Conservation (phyloP, 257 asterid genomes). For the Solanum tacnaense region DNA sequence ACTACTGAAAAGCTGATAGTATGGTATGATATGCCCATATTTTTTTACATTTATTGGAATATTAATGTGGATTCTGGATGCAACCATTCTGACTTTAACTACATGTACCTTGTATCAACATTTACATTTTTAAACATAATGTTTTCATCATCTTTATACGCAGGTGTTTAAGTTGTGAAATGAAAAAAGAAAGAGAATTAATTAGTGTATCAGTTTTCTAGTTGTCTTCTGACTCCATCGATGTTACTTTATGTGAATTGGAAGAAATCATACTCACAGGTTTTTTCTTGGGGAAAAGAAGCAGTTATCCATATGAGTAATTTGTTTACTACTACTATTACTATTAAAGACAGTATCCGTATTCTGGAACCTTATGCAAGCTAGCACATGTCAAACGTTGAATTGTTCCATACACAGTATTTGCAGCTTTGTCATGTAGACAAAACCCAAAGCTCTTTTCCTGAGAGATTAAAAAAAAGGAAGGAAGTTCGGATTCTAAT, state of each 20-base stretch:
- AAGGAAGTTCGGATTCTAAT: background rate
- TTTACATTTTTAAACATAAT: background rate
- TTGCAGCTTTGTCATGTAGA: background rate
- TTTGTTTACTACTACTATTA: background rate
- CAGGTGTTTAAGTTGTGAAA: background rate
- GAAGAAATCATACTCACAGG: constrained; percentile 9
- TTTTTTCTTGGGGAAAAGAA: background rate
- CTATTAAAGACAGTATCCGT: background rate
- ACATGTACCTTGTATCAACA: background rate
- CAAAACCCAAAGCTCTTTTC: background rate
- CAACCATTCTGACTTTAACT: constrained; percentile 1
- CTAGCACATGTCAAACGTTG: background rate
- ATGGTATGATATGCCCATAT: background rate
- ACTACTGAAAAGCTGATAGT: background rate
- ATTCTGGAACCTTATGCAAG: background rate
- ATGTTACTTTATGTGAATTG: constrained; percentile 11
- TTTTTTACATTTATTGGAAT: background rate
- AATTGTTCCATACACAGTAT: background rate
- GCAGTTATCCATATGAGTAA: background rate
- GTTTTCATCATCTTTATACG: background rate
- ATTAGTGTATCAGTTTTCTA: background rate
- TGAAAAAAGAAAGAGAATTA: background rate
- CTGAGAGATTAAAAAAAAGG: background rate
- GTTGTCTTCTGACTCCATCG: background rate
- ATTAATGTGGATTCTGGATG: background rate